Evolutionary conservation across 768 basidiomycete genomes (phyloP), one percentile per base, ranked within the genome.

Genomic region (Coprinopsis sp.): DNA sequence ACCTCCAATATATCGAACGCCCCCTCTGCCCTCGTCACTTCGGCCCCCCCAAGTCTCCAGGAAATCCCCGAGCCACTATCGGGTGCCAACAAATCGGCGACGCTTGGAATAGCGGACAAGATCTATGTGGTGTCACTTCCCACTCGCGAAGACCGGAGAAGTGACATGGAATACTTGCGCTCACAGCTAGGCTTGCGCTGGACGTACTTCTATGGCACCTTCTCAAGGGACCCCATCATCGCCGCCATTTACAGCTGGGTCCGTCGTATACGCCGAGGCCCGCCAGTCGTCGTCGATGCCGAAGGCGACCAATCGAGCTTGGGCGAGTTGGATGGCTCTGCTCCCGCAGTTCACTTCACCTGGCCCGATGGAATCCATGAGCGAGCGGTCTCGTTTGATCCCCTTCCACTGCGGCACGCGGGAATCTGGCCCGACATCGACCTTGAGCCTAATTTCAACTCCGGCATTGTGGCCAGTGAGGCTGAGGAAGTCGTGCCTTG

Each of bases 41-140:
- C n/a, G n/a, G n/a, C n/a, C n/a, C n/a, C n/a, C n/a, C n/a, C n/a
- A 12, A 4, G 23, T 37, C 45, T 38, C 45, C 21, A 12, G 21
- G 12, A 13, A 22, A 22, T 6, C 11, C 3, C 3, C 6, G 7
- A 18, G 22, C 11, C 13, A 22, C 34, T 18, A 36, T 10, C 10
- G 5, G 34, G 11, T 13, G 34, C 34, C 34, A 2, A 12, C 29
- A 16, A 51, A 50, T 29, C 8, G 47, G 41, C n/a, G n/a, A 55
- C 59, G 14, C 63, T 79, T 5, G 70, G 68, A 25, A 54, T 75
- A 24, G 65, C 72, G 13, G 63, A 67, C 4, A 54, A 65, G 7
- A 69, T 78, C 42, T 81, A 76, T 51, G 77, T 87, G 1, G 55
- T 88, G 33, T 82, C 82, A 21, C 78, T 87, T 23, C 73, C 77